Base-by-base conservation (phyloP, 1,139 yeast genomes). In the Keqinozyma sinolaborantium region DNA sequence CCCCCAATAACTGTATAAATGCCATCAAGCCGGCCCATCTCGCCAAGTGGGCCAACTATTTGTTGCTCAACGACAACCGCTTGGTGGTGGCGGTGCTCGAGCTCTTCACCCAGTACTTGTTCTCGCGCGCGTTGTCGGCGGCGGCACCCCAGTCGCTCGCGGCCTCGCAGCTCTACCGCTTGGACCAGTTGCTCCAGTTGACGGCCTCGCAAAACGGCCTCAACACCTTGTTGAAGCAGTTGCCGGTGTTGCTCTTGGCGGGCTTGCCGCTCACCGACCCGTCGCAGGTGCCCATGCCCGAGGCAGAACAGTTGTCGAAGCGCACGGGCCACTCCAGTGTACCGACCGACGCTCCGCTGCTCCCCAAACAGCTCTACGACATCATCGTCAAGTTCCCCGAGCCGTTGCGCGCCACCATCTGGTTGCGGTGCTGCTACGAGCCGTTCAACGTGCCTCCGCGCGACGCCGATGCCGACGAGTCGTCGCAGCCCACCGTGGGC, bases 391-490 rank as follows among this genome's bases (percentile, higher is more conserved):
- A 66, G 25, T 64, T 88, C 41, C 76, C 80, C 5, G 99, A 92
- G 56, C 98, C 98, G 1, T 74, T 79, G 39, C 72, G 99, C 40
- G 96, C 98, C 1, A 85, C 96, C 2, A 74, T 88, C 10, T 92
- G 98, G 98, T 81, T 92, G 64, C 77, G 96, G 46, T 83, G 95
- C 44, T 84, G 95, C 42, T 94, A 87, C 59, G 92, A 82, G 47
- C 87, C 95, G 10, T 54, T 48, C 29, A 44, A 46, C 23, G 34
- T 44, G 11, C 41, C 32, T 18, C 39, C 42, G 21, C 42, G 38
- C 3, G 75, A 73, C 5, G 45, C 36, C 16, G 35, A 35, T 9
- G 20, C 48, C 5, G 31, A 40, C 12, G 36, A 36, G 6, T 39
- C 39, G 13, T 47, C 47, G 23, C 61, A 56, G 12, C 53, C 48